Percentiles rank a stretch among this genome's conserved stretches.
phyloP scores from a whole-genome alignment of 1,139 yeast genomes.

The Sugiyamaella pinicola region DNA sequence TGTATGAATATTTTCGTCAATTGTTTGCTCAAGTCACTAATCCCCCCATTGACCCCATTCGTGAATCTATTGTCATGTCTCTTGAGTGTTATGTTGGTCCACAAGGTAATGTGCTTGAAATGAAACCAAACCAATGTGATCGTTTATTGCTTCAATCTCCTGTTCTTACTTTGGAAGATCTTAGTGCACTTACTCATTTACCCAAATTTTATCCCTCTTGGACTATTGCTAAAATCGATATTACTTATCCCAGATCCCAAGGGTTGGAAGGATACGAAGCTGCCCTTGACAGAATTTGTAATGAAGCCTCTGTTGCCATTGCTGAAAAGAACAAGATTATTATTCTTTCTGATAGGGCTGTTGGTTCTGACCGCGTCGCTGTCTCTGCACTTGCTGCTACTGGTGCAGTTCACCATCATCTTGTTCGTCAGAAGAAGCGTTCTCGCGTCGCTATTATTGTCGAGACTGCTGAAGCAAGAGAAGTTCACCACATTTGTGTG shows the following conservation, averaged over 20 bases:
- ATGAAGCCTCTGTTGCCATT: conserved; percentile 84
- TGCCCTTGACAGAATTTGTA: conserved; percentile 84
- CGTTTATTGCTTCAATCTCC: conserved; percentile 83
- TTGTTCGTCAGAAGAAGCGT: conserved; percentile 94
- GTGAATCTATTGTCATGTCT: conserved; percentile 96
- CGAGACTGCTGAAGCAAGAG: conserved; percentile 97
- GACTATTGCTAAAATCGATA: conserved; percentile 81
- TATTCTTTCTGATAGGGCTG: conserved; percentile 70
- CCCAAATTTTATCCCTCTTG: conserved; percentile 79
- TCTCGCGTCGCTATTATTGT: conserved; percentile 89
- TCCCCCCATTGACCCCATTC: conserved; percentile 97
- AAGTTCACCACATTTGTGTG: conserved; percentile 94
- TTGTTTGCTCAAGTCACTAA: conserved; percentile 97
- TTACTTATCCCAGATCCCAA: conserved; percentile 80
- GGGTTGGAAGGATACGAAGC: conserved; percentile 84
- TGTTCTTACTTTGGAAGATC: conserved; percentile 70
- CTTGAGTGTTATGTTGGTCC: conserved; percentile 97
- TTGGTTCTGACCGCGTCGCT: conserved; percentile 66
- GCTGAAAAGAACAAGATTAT: conserved; percentile 73
- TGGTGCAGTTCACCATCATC: conserved; percentile 96
- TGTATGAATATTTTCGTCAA: conserved; percentile 94
- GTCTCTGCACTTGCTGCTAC: conserved; percentile 90
- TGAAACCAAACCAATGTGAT: conserved; percentile 90
- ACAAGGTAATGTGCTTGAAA: conserved; percentile 91
- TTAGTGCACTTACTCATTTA: conserved; percentile 72